Base-by-base conservation (phyloP, 805 yeast species). In the Wickerhamiella siamensis region DNA sequence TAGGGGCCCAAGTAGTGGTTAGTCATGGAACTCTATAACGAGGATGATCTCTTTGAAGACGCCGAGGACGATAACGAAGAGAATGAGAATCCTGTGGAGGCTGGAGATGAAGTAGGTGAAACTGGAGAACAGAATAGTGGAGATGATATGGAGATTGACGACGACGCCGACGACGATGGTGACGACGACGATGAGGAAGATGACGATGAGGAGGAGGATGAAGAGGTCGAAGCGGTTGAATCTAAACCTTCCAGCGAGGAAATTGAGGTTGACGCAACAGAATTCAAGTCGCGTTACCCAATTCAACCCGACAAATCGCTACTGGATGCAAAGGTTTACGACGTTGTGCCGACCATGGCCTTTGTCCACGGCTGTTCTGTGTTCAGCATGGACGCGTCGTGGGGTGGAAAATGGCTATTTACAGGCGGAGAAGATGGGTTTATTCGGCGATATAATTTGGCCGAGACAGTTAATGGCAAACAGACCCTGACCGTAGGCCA, bases 341-440 rank as follows among this genome's bases (percentile, higher is more conserved):
- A 82, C 43, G 75, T 88, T 2, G 67, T 73, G 31, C 97, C 98
- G 0, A 72, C 80, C 9, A 93, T 81, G 17, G 95, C 96, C 2
- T 77, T 87, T 9, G 88, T 94, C 1, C 84, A 83, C 52, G 70
- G 83, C 1, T 63, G 83, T 1, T 77, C 81, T 21, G 79, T 91
- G 26, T 84, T 84, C 59, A 71, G 91, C 2, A 51, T 88, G 29
- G 79, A 87, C 2, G 64, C 84, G 36, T 73, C 94, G 1, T 74
- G 72, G 51, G 94, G 93, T 4, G 78, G 86, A 33, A 78, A 77
- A 54, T 87, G 86, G 79, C 66, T 91, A 32, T 79, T 87, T 52
- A 79, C 95, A 1, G 98, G 98, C 17, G 97, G 97, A 8, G 88
- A 81, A 49, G 98, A 91, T 59, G 98, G 98, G 4, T 83, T 77